These are phyloP conservation scores for Penicillium psychrosexuale DNA, from an alignment of 2,329 filamentous ascomycete genomes.

Conservation along the genomic window DNA sequence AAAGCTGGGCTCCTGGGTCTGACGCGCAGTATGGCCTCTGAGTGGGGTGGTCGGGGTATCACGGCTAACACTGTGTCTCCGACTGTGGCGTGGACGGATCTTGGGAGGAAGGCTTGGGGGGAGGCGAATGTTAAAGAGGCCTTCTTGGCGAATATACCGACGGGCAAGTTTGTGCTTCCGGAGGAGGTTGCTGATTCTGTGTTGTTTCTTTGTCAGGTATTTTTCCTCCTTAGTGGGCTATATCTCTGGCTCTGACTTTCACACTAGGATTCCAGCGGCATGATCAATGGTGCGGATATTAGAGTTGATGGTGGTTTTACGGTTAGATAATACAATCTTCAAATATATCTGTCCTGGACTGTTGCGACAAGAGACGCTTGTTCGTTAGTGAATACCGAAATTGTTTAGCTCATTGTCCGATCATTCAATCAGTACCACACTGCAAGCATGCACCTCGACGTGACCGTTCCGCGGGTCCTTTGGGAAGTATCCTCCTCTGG, in stretches of 20 bases:
- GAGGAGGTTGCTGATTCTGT: slow-evolving; percentile 42
- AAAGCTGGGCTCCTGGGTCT: slow-evolving; percentile 47
- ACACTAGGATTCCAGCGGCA: slow-evolving; percentile 37
- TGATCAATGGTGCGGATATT: slow-evolving; percentile 44
- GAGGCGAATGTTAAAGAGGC: slow-evolving; percentile 35
- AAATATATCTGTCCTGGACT: too few relatives aligned
- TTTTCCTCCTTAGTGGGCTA: neutral
- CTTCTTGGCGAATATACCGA: slow-evolving; percentile 40
- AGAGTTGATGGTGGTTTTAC: slow-evolving; percentile 43
- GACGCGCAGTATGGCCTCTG: slow-evolving; percentile 47
- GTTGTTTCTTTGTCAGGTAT: slow-evolving; percentile 39
- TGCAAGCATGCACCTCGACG: neutral
- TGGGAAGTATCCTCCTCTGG: slow-evolving; percentile 8
- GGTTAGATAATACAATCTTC: slow-evolving; percentile 22
- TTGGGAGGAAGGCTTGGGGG: slow-evolving; percentile 46
- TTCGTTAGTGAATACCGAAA: too few relatives aligned
- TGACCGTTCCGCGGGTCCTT: too few relatives aligned
- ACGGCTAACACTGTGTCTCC: slow-evolving; percentile 48
- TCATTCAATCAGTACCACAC: too few relatives aligned
- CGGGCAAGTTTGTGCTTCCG: slow-evolving; percentile 39
- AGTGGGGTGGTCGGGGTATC: slow-evolving; percentile 48
- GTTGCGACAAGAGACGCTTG: too few relatives aligned
- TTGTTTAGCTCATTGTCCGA: neutral
- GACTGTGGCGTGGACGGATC: slow-evolving; percentile 47
- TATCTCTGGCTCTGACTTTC: neutral